Base-by-base conservation (phyloP, 2,329 filamentous ascomycete species). In the Fusarium drepaniforme region DNA sequence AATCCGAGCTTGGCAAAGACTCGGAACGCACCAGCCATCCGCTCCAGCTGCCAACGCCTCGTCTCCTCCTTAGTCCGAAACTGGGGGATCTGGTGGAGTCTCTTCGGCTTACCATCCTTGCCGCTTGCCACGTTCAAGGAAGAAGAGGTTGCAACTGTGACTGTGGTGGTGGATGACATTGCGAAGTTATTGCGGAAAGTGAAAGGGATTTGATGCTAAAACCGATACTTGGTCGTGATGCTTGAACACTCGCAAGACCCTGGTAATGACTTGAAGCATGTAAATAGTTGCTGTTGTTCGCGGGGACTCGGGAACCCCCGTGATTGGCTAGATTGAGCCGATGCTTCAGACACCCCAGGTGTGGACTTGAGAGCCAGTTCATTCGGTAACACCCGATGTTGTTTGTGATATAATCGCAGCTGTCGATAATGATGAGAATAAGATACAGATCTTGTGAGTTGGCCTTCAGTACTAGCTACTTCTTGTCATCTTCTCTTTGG, bases 1-100 rank as follows among this genome's bases (percentile, higher is more conserved):
- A 81, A 87, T 11, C 86, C 86, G 12, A 84, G 74, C 58, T 84
- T 84, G 4, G 83, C 84, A 77, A 88, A 88, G 23, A 87, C 82
- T 25, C 86, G 83, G 67, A 88, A 88, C 2, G 86, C 86, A 7
- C 82, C 80, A 0, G 83, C 86, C 78, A 87, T 82, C 59, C 86
- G 82, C 13, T 85, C 74, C 3, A 83, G 72, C 62, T 81, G 80
- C 80, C 82, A 83, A 66, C 67, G 69, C 18, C 79, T 75, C 6
- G 77, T 70, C 9, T 67, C 76, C 44, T 81, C 77, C 46, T 65
- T 71, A 3, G 73, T 77, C 3, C 64, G 30, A 35, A 66, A 75
- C 9, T 64, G 64, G 6, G 76, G 76, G n/a, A 78, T 77, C 33
- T 30, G 71, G 58, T 78, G 76, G 18, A 78, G 58, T 3, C 72